Conservation (phyloP, 768 basidiomycete genomes). For the Coprinellus micaceus region DNA sequence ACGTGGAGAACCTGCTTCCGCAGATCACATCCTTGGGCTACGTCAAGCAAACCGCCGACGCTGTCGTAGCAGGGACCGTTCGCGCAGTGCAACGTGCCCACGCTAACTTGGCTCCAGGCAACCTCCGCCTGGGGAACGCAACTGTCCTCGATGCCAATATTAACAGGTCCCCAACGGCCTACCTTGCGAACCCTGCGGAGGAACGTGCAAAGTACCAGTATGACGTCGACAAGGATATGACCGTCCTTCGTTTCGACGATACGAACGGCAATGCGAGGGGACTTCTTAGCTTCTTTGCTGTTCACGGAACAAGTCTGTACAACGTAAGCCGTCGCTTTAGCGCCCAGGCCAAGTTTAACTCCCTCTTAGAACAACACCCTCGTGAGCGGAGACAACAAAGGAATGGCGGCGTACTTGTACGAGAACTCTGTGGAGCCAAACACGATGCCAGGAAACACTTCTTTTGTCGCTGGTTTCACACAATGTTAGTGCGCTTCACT, state of each 20-base stretch:
- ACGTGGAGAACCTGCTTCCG: slow-evolving; percentile 73
- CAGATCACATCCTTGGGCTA: slow-evolving; percentile 74
- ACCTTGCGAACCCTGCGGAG: slow-evolving; percentile 67
- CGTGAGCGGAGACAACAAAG: slow-evolving; percentile 81
- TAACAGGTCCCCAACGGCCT: slow-evolving; percentile 75
- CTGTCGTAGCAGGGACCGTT: slow-evolving; percentile 68
- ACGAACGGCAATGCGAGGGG: slow-evolving; percentile 54
- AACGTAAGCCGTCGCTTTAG: slow-evolving; percentile 39
- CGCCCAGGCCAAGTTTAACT: not conserved
- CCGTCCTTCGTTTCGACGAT: slow-evolving; percentile 64
- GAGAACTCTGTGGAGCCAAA: slow-evolving; percentile 66
- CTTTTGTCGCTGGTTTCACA: slow-evolving; percentile 71
- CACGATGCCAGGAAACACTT: slow-evolving; percentile 62
- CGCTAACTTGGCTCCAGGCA: slow-evolving; percentile 53
- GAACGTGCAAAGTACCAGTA: slow-evolving; percentile 65
- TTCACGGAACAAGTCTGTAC: slow-evolving; percentile 80
- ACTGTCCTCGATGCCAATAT: slow-evolving; percentile 65
- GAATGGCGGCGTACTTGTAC: slow-evolving; percentile 79
- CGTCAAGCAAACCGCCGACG: slow-evolving; percentile 66
- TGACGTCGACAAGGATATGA: slow-evolving; percentile 74
- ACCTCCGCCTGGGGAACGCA: slow-evolving; percentile 62
- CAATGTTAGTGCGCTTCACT: slow-evolving; percentile 49
- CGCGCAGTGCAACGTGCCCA: slow-evolving; percentile 68
- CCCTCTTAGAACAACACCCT: slow-evolving; percentile 68
- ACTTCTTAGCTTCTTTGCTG: slow-evolving; percentile 71